Base-by-base conservation (phyloP, 192 early-diverging fungal species). In the Coemansia sp. region DNA sequence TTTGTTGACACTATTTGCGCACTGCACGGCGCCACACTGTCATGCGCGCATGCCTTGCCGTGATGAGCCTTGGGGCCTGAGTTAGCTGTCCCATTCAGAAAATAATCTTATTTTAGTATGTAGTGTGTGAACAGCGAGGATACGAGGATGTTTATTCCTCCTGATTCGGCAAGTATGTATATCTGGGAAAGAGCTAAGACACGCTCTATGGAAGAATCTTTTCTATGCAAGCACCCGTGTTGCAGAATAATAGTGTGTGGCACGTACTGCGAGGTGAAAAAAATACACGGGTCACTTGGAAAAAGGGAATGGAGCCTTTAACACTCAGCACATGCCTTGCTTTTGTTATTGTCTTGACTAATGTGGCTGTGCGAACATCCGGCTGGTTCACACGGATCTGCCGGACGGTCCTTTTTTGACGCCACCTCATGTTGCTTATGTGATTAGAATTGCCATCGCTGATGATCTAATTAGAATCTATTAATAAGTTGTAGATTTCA, bases 301-400 rank as follows among this genome's bases (percentile, higher is more conserved):
- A 46, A 23, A n/a, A 18, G 7, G 20, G 20, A 18, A 46, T 20
- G 20, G 2, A 18, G 18, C 3, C n/a, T 18, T 8, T 46, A 20
- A 21, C 20, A 8, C n/a, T 9, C 43, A 21, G 16, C 16, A n/a
- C 9, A 23, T 46, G 43, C 5, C 18, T n/a, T 8, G 18, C 43
- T 16, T 4, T n/a, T 16, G 37, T n/a, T n/a, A 42, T 45, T 20
- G 43, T 45, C 6, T 20, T 20, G 16, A 16, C 6, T 16, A 42
- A 7, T 42, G 43, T 46, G 43, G 43, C 43, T 46, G 43, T 46
- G 43, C 8, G 43, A 46, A 43, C 8, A 20, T 23, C n/a, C 6
- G n/a, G 9, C 8, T 46, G n/a, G 43, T 46, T 46, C 48, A 14
- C 48, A 51, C 48, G 48, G 48, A 55, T 55, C 43, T 46, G 43